Conservation (phyloP, 805 yeast species). For the Metschnikowia orientalis region DNA sequence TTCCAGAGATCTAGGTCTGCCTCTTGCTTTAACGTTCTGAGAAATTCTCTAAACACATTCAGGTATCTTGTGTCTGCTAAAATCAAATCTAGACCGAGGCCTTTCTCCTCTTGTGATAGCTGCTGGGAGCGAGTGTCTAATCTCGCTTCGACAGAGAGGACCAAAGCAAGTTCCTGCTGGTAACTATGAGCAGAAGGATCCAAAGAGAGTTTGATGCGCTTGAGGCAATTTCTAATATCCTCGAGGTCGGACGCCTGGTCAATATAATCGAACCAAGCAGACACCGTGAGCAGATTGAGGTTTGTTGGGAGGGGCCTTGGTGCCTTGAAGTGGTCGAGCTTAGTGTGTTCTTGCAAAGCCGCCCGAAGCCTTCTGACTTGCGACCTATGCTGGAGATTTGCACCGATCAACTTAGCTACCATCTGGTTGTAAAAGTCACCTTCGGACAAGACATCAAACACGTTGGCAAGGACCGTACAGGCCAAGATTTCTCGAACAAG, state of each 20-base stretch:
- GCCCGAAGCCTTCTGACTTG: slow-evolving; percentile 70
- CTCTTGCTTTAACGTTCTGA: slow-evolving; percentile 12
- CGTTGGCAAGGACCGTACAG: slow-evolving; percentile 43
- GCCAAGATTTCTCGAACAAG: slow-evolving; percentile 63
- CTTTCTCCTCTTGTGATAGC: slow-evolving; percentile 1
- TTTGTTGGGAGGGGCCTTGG: slow-evolving; percentile 1
- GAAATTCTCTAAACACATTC: slow-evolving; percentile 13
- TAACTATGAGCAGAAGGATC: neutral
- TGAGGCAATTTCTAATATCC: slow-evolving; percentile 2
- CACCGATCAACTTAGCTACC: slow-evolving; percentile 56
- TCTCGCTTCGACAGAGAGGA: slow-evolving; percentile 1
- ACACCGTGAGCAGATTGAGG: slow-evolving; percentile 1
- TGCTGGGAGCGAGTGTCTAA: neutral
- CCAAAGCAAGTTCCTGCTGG: neutral
- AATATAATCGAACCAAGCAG: slow-evolving; percentile 3
- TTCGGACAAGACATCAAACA: slow-evolving; percentile 56
- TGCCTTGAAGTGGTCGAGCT: slow-evolving; percentile 1
- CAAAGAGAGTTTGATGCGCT: neutral
- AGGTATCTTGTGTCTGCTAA: too few relatives aligned
- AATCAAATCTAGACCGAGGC: too few relatives aligned
- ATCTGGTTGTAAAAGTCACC: slow-evolving; percentile 74
- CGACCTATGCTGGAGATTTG: slow-evolving; percentile 63
- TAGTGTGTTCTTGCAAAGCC: slow-evolving; percentile 60
- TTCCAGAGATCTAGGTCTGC: slow-evolving; percentile 55
- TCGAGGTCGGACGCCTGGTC: slow-evolving; percentile 4